Evolutionary conservation across 176 grass and related monocot species (phyloP).

Genomic region (Elaeis guineensis): DNA sequence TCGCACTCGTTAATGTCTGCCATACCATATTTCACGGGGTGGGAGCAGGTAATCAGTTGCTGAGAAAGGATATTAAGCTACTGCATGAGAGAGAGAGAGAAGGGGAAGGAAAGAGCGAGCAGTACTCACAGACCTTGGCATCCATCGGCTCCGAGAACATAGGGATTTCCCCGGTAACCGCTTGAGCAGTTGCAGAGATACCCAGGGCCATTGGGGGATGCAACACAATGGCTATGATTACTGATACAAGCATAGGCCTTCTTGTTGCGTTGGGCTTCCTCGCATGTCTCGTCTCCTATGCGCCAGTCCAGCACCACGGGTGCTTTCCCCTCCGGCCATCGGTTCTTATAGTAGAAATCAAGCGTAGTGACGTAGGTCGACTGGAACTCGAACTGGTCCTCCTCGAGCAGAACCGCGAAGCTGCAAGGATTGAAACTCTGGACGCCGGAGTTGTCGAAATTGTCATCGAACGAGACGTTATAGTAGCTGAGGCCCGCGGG

Average conservation of each 20-base stretch:
- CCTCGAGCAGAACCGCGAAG: not conserved
- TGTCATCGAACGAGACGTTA: accelerated
- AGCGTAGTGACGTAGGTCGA: not conserved
- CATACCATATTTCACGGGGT: no score
- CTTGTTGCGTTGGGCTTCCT: not conserved
- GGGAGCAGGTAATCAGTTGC: no score
- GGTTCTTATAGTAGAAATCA: not conserved
- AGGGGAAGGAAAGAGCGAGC: no score
- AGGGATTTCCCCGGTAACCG: constrained; percentile 6
- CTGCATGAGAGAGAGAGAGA: no score
- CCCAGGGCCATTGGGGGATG: not conserved
- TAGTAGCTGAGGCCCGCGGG: constrained; percentile 4
- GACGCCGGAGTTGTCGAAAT: not conserved
- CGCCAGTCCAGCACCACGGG: constrained; percentile 1
- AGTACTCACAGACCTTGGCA: no score
- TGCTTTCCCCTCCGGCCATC: no score
- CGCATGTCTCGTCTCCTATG: not conserved
- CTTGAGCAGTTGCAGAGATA: not conserved
- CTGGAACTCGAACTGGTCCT: not conserved
- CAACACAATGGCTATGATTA: not conserved
- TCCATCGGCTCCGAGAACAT: not conserved
- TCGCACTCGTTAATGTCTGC: no score
- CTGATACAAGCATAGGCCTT: not conserved
- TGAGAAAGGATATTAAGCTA: no score
- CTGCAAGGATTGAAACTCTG: not conserved